Conservation (phyloP, 768 basidiomycete species). For the Termitomyces sp. region DNA sequence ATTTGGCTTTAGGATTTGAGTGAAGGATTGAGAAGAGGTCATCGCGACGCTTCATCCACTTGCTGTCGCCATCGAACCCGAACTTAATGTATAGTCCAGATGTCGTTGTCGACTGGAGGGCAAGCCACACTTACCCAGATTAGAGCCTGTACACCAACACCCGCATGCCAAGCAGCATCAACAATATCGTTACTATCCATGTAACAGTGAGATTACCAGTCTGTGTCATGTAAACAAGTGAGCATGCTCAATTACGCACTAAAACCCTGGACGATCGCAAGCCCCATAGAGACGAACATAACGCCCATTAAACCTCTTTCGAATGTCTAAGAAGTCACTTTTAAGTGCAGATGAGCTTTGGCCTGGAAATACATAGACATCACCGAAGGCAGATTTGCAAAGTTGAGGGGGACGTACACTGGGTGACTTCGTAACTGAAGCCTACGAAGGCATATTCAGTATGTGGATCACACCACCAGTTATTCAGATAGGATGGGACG, state of each 20-base stretch:
- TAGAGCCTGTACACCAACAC: slow-evolving; percentile 72
- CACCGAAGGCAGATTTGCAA: background rate
- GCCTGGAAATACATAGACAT: slow-evolving; percentile 32
- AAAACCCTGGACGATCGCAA: slow-evolving; percentile 44
- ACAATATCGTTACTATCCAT: slow-evolving; percentile 50
- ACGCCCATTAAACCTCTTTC: slow-evolving; percentile 29
- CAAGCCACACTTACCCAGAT: slow-evolving; percentile 53
- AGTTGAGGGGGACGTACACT: slow-evolving; percentile 38
- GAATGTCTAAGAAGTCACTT: slow-evolving; percentile 12
- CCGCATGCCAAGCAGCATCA: slow-evolving; percentile 63
- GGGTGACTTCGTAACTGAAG: slow-evolving; percentile 70
- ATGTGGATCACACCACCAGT: slow-evolving; percentile 62
- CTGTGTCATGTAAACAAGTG: too few relatives aligned
- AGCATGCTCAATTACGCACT: slow-evolving; percentile 28
- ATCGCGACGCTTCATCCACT: slow-evolving; percentile 54
- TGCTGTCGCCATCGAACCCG: slow-evolving; percentile 40
- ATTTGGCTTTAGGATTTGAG: slow-evolving; percentile 60
- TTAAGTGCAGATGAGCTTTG: slow-evolving; percentile 49
- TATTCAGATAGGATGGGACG: slow-evolving; percentile 39
- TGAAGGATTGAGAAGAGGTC: slow-evolving; percentile 48
- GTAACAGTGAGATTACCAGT: background rate
- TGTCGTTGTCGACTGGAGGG: background rate
- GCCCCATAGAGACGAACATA: slow-evolving; percentile 58
- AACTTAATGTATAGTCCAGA: slow-evolving; percentile 31
- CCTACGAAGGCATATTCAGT: slow-evolving; percentile 76